Conservation (phyloP, 2,329 filamentous ascomycete species). For the Coniochaeta sp. region DNA sequence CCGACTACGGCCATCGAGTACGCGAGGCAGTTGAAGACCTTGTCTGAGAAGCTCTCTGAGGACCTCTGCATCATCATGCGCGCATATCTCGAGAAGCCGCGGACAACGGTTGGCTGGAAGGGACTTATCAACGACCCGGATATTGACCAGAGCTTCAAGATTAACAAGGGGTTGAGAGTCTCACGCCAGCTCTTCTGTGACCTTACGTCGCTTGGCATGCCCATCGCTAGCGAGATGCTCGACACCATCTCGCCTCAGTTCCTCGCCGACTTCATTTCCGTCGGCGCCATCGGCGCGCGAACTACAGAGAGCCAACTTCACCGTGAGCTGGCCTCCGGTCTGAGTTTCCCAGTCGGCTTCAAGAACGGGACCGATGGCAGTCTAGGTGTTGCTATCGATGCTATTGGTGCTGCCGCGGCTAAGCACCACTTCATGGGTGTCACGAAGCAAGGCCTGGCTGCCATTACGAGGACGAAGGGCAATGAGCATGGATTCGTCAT, state of each 20-base stretch:
- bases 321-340: constrained; percentile 86
- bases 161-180: constrained; percentile 94
- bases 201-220: constrained; percentile 79
- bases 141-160: constrained; percentile 94
- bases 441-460: constrained; percentile 92
- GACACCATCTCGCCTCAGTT: constrained; percentile 98
- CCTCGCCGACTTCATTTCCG: constrained; percentile 89
- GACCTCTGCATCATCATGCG: constrained; percentile 95
- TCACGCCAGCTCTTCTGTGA: constrained; percentile 92
- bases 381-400: constrained; percentile 86
- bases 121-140: constrained; percentile 98
- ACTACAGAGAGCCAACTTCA: constrained; percentile 97
- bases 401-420: constrained; percentile 79
- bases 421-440: constrained; percentile 98
- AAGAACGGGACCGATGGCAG: constrained; percentile 98
- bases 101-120: constrained; percentile 98
- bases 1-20: constrained; percentile 84
- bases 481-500: constrained; percentile 99
- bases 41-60: constrained; percentile 71
- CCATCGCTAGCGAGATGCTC: constrained; percentile 96
- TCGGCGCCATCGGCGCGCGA: constrained; percentile 90
- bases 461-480: constrained; percentile 86
- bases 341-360: constrained; percentile 97
- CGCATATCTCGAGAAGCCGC: constrained; percentile 96
- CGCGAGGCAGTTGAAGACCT: constrained; percentile 65